These are phyloP conservation scores for Vigna reflexopilosa DNA, from an alignment of 306 rosid genomes.

Conservation along the genomic window DNA sequence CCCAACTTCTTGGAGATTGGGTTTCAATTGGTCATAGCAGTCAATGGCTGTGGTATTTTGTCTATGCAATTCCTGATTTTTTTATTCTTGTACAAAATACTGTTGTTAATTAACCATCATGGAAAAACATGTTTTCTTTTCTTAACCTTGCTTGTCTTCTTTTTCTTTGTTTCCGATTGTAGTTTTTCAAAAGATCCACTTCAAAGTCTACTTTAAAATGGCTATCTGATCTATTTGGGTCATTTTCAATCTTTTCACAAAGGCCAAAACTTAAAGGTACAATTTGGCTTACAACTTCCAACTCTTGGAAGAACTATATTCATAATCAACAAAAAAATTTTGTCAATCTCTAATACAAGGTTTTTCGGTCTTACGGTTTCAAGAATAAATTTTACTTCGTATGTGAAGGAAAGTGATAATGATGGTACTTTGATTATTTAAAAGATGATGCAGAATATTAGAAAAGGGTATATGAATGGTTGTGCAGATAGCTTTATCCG, in stretches of 20 bases:
- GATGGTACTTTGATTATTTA: slow-evolving; percentile 6
- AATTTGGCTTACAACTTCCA: slow-evolving; percentile 5
- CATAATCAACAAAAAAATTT: slow-evolving; percentile 20
- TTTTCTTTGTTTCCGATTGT: slow-evolving; percentile 33
- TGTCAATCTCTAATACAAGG: slow-evolving; percentile 23
- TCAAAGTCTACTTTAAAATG: slow-evolving; percentile 84
- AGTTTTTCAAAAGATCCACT: slow-evolving; percentile 83
- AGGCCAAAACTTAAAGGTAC: slow-evolving; percentile 80
- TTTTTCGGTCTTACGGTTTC: slow-evolving; percentile 26
- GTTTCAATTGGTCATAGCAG: slow-evolving; percentile 93
- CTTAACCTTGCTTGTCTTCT: slow-evolving; percentile 5
- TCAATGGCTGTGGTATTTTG: slow-evolving; percentile 99
- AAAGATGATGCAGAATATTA: background rate
- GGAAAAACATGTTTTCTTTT: background rate
- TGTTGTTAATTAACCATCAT: background rate
- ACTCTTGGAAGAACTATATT: slow-evolving; percentile 32
- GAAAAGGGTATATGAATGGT: background rate
- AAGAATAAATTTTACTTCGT: background rate
- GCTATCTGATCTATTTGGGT: slow-evolving; percentile 77
- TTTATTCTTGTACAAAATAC: background rate
- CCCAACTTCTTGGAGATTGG: slow-evolving; percentile 98
- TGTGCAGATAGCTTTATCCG: too few species aligned
- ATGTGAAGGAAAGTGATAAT: background rate
- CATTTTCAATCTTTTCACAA: slow-evolving; percentile 75
- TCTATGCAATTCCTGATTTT: slow-evolving; percentile 55